Percentiles rank a stretch among this genome's conserved stretches.
These are phyloP conservation scores for Mortierella sp. DNA, from an alignment of 371 early-diverging fungal species.

Conservation along the genomic window DNA sequence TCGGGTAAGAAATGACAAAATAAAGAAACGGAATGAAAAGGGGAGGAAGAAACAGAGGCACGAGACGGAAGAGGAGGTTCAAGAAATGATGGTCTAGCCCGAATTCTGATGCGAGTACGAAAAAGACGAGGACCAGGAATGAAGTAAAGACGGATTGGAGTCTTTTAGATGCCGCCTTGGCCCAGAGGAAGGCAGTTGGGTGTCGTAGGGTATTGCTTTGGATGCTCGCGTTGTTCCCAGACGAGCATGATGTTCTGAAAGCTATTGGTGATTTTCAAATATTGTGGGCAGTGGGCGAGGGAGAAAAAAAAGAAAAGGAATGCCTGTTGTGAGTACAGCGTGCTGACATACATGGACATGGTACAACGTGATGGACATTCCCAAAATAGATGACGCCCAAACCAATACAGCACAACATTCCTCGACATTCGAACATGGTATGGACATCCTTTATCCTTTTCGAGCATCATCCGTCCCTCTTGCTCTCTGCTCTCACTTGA, in stretches of 20 bases:
- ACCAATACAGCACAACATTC: background rate
- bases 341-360: no score
- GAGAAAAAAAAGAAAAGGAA: background rate
- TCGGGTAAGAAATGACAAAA: background rate
- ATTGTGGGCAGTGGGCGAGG: background rate
- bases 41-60: background rate
- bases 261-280: slow-evolving; percentile 9
- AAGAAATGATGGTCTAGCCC: background rate
- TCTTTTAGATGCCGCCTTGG: slow-evolving; percentile 33
- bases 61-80: background rate
- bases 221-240: slow-evolving; percentile 50
- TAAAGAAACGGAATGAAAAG: background rate
- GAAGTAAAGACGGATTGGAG: background rate
- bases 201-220: slow-evolving; percentile 20
- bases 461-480: no score
- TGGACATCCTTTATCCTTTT: background rate
- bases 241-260: slow-evolving; percentile 47
- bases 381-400: slow-evolving; percentile 5
- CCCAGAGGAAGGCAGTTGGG: slow-evolving; percentile 46
- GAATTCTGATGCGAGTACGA: background rate
- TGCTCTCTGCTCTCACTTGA: no score
- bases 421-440: background rate
- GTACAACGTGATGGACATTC: no score
- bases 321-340: background rate
- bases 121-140: background rate